phyloP scores from a whole-genome alignment of 441 rosid species.

The Rhodomyrtus psidioides region DNA sequence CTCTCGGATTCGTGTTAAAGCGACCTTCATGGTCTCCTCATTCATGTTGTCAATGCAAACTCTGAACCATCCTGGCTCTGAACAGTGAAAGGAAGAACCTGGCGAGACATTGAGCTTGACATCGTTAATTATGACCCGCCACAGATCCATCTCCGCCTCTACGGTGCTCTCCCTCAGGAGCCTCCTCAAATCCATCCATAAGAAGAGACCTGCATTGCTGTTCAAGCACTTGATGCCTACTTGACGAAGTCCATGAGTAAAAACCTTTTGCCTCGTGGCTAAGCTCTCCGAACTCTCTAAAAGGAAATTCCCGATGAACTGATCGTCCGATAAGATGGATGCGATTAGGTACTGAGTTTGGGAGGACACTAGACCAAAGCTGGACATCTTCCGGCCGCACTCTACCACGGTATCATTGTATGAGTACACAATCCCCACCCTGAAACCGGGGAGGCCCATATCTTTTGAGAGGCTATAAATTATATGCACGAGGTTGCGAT shows the following conservation, averaged over 20 bases:
- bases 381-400: slow-evolving; percentile 82
- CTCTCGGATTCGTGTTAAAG: slow-evolving; percentile 57
- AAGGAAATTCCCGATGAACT: slow-evolving; percentile 46
- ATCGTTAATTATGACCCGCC: slow-evolving; percentile 64
- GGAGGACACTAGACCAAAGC: slow-evolving; percentile 83
- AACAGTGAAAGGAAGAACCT: slow-evolving; percentile 81
- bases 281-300: slow-evolving; percentile 42
- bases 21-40: slow-evolving; percentile 57
- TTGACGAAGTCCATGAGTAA: slow-evolving; percentile 45
- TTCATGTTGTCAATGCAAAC: slow-evolving; percentile 95
- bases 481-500: slow-evolving; percentile 63
- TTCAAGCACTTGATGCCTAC: slow-evolving; percentile 57
- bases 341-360: slow-evolving; percentile 84
- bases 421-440: slow-evolving; percentile 82
- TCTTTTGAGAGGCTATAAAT: slow-evolving; percentile 91
- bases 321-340: slow-evolving; percentile 63
- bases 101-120: slow-evolving; percentile 93
- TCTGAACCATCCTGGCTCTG: slow-evolving; percentile 88
- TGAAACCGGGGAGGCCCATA: slow-evolving; percentile 89
- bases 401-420: slow-evolving; percentile 70
- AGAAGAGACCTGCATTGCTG: slow-evolving; percentile 68
- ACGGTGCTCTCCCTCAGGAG: slow-evolving; percentile 45
- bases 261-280: slow-evolving; percentile 34
- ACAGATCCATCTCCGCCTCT: slow-evolving; percentile 51
- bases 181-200: slow-evolving; percentile 81